Evolutionary conservation across 2,329 filamentous ascomycete species (phyloP).

Genomic region (Xylariaceae sp.): DNA sequence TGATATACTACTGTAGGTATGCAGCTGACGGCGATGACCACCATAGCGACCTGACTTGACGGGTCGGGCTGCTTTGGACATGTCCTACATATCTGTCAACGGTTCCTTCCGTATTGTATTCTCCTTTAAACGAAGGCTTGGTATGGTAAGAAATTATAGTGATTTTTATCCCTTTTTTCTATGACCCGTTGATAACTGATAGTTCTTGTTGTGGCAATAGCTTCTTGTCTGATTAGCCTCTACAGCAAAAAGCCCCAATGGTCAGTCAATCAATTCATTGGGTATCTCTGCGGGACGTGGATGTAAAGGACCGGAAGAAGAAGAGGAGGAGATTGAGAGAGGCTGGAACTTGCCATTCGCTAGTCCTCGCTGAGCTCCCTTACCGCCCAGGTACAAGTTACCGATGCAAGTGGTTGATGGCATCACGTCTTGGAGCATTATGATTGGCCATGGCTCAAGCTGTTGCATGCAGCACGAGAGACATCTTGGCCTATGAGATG

Average conservation of each 20-base stretch:
- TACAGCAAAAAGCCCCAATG: too few species aligned
- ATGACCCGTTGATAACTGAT: too few species aligned
- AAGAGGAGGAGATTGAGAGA: not conserved
- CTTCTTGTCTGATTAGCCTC: too few species aligned
- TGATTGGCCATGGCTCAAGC: constrained; percentile 49
- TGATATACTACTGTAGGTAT: not conserved
- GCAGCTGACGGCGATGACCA: not conserved
- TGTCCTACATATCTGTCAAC: too few species aligned
- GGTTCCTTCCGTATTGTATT: too few species aligned
- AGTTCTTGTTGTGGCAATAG: too few species aligned
- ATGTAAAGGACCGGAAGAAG: not conserved
- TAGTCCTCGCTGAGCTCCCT: constrained; percentile 31
- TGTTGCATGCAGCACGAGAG: constrained; percentile 34
- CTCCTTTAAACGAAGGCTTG: too few species aligned
- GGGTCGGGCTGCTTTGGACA: too few species aligned
- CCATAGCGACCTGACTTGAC: not conserved
- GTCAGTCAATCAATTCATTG: too few species aligned
- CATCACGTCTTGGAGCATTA: constrained; percentile 46
- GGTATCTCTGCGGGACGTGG: constrained; percentile 20
- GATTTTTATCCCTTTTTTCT: too few species aligned
- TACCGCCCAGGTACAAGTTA: constrained; percentile 51
- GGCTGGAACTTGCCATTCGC: constrained; percentile 11
- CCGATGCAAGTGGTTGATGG: constrained; percentile 48
- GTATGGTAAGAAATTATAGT: too few species aligned
- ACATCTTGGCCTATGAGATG: constrained; percentile 44